Base-by-base conservation (phyloP, 305 asterid species). In the Solanum hybrid region DNA sequence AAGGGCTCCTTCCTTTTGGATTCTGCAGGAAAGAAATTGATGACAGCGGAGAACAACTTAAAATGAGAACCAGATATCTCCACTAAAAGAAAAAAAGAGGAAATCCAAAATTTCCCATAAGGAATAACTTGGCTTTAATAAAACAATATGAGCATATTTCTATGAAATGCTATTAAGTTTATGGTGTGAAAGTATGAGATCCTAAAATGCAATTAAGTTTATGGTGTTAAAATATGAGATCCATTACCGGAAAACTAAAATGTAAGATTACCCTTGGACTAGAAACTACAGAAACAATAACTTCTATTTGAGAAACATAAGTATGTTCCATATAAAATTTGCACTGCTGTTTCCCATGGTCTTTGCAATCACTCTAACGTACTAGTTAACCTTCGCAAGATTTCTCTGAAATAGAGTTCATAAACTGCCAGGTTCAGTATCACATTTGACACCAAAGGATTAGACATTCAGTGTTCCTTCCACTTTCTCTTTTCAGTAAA, bases 1-100 rank as follows among this genome's bases (percentile, higher is more conserved):
- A 89, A 95, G 96, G 89, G 98, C 98, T 91, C 95, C 98, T 90
- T 94, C 96, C 91, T 93, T 96, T 90, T 97, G 99, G 82, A 82
- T 26, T 92, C 99, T 96, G 94, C 89, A 86, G 87, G 80, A 88
- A 92, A 69, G 56, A 86, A 90, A 88, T 75, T 42, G 91, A 91
- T 86, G 88, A 86, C 69, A 60, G 27, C 5, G 10, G 42, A 31
- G 31, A 84, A 10, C 17, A 13, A 31, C 24, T 51, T 31, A 22
- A 84, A 82, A 84, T 22, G 40, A 31, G 46, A 32, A 85, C 87
- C 7, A 60, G 46, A 85, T 22, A 51, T 29, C 38, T 72, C 76
- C 73, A 82, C 38, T 82, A 82, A 82, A 46, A 82, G 73, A 20
- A 42, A 81, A 27, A 14, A 35, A 82, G 22, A 82, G 87, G 87